Evolutionary conservation across 2,329 filamentous ascomycete genomes (phyloP).

Genomic region (Trichophaea hybrida): DNA sequence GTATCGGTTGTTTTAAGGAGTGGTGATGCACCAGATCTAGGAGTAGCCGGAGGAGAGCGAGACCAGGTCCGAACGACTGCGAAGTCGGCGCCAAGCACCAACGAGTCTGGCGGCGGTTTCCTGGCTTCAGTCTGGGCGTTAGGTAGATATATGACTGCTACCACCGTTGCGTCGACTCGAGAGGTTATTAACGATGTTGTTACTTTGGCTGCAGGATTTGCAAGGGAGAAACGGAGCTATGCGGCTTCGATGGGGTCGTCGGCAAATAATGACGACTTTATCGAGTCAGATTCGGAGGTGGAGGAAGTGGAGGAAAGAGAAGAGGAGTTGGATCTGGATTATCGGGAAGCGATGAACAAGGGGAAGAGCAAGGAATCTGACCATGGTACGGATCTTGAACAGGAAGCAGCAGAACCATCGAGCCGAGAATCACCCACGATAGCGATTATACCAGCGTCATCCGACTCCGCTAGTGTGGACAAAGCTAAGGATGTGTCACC

Average conservation of each 20-base stretch:
- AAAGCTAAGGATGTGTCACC: background rate
- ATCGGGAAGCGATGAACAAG: background rate
- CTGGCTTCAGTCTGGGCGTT: slow-evolving; percentile 4
- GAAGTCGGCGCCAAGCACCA: background rate
- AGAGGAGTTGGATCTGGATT: background rate
- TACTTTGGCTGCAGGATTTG: slow-evolving; percentile 3
- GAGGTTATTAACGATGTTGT: slow-evolving; percentile 6
- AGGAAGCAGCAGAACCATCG: background rate
- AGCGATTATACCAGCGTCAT: background rate
- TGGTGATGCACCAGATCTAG: background rate
- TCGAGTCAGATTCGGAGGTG: background rate
- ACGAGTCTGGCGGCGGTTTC: background rate
- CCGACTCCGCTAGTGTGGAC: background rate
- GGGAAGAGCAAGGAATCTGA: background rate
- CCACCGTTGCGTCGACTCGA: background rate
- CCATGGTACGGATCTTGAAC: background rate
- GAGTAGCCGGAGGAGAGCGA: background rate
- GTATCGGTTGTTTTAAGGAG: background rate
- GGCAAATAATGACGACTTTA: background rate
- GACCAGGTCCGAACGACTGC: background rate
- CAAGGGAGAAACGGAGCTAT: slow-evolving; percentile 2
- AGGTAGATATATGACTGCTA: slow-evolving; percentile 3
- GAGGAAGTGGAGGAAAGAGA: background rate
- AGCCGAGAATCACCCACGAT: background rate
- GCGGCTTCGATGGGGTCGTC: background rate